These are phyloP conservation scores for Pholiota molesta DNA, from an alignment of 768 basidiomycete species.

Conservation along the genomic window DNA sequence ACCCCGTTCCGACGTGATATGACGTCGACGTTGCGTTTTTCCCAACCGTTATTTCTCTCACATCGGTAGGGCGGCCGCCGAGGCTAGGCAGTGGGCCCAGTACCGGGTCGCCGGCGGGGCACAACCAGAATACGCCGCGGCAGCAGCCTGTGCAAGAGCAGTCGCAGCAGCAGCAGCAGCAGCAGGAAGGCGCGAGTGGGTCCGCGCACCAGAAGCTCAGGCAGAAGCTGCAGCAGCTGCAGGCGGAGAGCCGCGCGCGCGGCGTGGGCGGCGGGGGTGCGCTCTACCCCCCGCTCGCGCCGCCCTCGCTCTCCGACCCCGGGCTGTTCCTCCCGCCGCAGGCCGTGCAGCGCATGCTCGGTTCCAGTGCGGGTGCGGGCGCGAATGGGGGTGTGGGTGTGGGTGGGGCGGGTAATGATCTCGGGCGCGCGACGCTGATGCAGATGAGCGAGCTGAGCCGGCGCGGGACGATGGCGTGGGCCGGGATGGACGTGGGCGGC, in stretches of 20 bases:
- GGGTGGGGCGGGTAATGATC: conserved; percentile 42
- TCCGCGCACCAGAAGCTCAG: conserved; percentile 15
- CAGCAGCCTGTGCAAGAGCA: too few species aligned
- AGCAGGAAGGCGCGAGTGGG: not conserved
- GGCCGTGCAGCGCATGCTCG: conserved; percentile 49
- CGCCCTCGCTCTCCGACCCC: conserved; percentile 20
- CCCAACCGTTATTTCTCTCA: too few species aligned
- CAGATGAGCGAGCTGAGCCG: conserved; percentile 82
- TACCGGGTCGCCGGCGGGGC: not conserved
- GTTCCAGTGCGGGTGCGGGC: not conserved
- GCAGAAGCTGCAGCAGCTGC: conserved; percentile 19
- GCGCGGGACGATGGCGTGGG: conserved; percentile 43
- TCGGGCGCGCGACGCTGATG: conserved; percentile 69
- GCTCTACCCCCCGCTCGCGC: conserved; percentile 4
- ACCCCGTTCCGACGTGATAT: too few species aligned
- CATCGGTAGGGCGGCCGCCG: not conserved
- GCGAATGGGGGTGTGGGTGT: too few species aligned
- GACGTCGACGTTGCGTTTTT: too few species aligned
- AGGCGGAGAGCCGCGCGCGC: conserved; percentile 13
- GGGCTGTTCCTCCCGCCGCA: conserved; percentile 62
- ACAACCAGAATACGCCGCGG: too few species aligned
- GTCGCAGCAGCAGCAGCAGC: conserved; percentile 1
- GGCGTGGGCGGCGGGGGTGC: too few species aligned
- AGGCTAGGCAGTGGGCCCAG: not conserved
- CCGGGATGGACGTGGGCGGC: not conserved